Percentiles rank a stretch among this genome's conserved stretches.
Evolutionary conservation across 2,329 filamentous ascomycete genomes (phyloP).

Genomic region (Rhynchosporium agropyri): DNA sequence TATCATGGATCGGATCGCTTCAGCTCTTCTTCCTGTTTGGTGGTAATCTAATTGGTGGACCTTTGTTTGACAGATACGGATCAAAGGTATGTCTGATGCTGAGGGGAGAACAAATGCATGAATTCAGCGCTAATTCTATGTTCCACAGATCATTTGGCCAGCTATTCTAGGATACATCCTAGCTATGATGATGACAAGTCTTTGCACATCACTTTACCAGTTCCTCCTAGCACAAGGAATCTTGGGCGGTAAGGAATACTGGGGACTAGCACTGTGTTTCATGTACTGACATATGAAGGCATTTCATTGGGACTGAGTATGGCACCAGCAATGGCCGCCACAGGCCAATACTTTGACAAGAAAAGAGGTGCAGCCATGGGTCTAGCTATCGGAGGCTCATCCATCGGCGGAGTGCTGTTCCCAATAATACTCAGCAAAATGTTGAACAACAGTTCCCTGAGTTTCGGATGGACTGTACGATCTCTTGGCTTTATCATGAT

Average conservation of each 20-base stretch:
- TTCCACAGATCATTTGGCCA: conserved; percentile 45
- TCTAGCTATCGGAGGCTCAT: conserved; percentile 51
- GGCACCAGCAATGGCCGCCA: conserved; percentile 41
- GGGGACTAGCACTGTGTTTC: neutral
- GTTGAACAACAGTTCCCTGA: conserved; percentile 43
- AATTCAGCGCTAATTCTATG: conserved; percentile 10
- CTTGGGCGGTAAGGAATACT: conserved; percentile 35
- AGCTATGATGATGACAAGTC: conserved; percentile 44
- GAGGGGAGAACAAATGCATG: neutral
- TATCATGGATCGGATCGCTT: conserved; percentile 63
- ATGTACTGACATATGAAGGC: neutral
- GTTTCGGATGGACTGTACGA: conserved; percentile 42
- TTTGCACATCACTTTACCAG: conserved; percentile 43
- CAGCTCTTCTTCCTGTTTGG: conserved; percentile 55
- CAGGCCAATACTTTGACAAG: conserved; percentile 54
- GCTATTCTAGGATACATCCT: conserved; percentile 31
- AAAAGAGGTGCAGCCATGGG: conserved; percentile 52
- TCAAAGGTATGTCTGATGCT: conserved; percentile 46
- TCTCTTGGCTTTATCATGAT: conserved; percentile 47
- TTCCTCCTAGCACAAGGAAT: conserved; percentile 44
- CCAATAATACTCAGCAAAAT: conserved; percentile 61
- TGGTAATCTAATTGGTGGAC: conserved; percentile 58
- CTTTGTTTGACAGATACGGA: conserved; percentile 64
- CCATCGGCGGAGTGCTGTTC: conserved; percentile 57
- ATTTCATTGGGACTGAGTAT: conserved; percentile 46